Conservation (phyloP, 768 basidiomycete genomes). For the Suillus americanus region DNA sequence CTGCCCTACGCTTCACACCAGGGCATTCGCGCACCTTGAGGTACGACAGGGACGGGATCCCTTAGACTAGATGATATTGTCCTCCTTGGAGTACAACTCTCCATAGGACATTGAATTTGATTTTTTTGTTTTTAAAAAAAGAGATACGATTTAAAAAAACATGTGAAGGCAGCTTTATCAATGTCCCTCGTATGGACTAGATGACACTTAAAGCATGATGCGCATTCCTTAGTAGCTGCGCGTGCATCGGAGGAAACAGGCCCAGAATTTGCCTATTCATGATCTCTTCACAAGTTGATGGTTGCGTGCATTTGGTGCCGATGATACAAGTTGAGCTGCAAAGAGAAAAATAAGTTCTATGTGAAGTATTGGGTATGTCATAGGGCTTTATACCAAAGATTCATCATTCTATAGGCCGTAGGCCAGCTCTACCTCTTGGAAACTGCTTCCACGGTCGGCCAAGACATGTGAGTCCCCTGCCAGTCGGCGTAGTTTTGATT, state of each 20-base stretch:
- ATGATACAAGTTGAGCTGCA: not conserved
- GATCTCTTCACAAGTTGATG: not conserved
- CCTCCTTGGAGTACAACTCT: too few relatives aligned
- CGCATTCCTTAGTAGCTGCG: not conserved
- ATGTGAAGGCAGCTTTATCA: constrained; percentile 5
- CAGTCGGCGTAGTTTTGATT: too few relatives aligned
- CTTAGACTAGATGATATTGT: too few relatives aligned
- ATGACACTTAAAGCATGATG: constrained; percentile 12
- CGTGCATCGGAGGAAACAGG: constrained; percentile 7
- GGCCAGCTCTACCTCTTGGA: not conserved
- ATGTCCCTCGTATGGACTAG: not conserved
- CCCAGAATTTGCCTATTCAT: not conserved
- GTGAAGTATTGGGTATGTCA: not conserved
- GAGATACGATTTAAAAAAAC: not conserved
- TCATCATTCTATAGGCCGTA: not conserved
- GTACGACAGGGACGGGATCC: too few relatives aligned
- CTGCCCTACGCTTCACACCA: too few relatives aligned
- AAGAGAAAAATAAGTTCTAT: not conserved
- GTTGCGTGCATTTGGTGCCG: not conserved
- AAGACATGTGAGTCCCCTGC: not conserved
- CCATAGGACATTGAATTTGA: too few relatives aligned
- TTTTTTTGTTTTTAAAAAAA: too few relatives aligned
- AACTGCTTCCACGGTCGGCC: not conserved
- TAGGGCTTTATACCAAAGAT: not conserved
- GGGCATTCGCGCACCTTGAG: too few relatives aligned